phyloP scores from a whole-genome alignment of 148 eudicot genomes.

The Heliosperma pusillum region DNA sequence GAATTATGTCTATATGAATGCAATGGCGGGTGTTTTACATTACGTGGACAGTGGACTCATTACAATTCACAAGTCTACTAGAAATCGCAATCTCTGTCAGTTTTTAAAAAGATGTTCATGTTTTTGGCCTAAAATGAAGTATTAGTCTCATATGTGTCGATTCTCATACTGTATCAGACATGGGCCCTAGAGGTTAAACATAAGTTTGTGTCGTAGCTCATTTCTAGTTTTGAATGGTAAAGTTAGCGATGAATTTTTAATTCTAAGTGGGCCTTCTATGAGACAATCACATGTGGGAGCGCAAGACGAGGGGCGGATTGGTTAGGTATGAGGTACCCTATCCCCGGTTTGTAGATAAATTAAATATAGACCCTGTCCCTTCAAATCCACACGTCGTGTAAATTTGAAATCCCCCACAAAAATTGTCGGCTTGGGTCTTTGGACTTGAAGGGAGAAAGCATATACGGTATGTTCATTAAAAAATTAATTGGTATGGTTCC shows the following conservation, averaged over 20 bases:
- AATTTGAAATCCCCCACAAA: too few species aligned
- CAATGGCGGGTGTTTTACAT: background rate
- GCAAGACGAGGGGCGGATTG: background rate
- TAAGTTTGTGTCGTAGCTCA: background rate
- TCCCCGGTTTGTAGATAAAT: too few species aligned
- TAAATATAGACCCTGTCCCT: too few species aligned
- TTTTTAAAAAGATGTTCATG: background rate
- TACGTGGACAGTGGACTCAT: background rate
- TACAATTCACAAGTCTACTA: background rate
- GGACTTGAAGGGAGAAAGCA: too few species aligned
- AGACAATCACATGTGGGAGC: background rate
- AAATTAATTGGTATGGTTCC: too few species aligned
- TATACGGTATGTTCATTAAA: too few species aligned
- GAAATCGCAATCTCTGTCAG: background rate
- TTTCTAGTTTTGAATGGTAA: background rate
- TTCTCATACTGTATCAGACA: constrained; percentile 1
- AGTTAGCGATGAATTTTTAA: background rate
- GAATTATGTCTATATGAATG: background rate
- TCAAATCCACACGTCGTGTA: too few species aligned
- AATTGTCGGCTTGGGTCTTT: too few species aligned
- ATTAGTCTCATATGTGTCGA: background rate
- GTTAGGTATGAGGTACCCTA: background rate
- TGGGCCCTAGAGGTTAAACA: background rate
- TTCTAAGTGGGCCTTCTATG: background rate
- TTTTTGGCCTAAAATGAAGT: background rate